phyloP scores from a whole-genome alignment of 345 rosid species.

The Populus simonii region DNA sequence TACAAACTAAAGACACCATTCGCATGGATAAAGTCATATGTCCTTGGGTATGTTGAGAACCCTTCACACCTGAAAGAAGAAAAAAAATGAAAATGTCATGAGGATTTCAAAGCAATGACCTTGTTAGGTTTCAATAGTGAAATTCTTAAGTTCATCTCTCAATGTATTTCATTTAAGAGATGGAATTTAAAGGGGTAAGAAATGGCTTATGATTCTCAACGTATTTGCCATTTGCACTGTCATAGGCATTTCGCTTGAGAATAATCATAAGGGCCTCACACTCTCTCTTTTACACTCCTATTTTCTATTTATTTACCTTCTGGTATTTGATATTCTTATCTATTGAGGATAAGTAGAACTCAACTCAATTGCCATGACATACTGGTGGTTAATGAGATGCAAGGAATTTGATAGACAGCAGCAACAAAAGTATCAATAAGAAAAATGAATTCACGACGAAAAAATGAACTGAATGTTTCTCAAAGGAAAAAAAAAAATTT shows the following conservation, averaged over 20 bases:
- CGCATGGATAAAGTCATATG: conserved; percentile 90
- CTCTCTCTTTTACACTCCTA: neutral
- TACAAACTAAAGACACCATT: conserved; percentile 75
- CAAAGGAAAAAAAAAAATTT: too few species aligned
- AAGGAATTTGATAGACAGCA: neutral
- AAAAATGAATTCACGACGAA: too few species aligned
- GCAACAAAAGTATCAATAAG: too few species aligned
- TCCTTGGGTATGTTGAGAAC: conserved; percentile 96
- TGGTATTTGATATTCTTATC: neutral
- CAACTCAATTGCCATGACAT: neutral
- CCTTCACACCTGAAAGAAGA: conserved; percentile 85
- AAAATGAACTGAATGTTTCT: too few species aligned
- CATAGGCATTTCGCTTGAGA: neutral
- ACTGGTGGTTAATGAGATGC: neutral
- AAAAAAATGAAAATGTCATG: conserved; percentile 10
- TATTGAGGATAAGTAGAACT: neutral
- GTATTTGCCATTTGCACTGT: neutral
- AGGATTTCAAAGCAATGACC: neutral
- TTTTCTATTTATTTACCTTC: neutral
- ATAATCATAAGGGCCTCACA: neutral
- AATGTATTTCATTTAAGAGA: neutral
- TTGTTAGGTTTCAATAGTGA: neutral
- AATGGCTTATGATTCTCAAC: neutral
- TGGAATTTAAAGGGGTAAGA: neutral
- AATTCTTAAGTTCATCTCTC: neutral